These are phyloP conservation scores for Cladorrhinum samala DNA, from an alignment of 495 filamentous ascomycete species.

Conservation along the genomic window DNA sequence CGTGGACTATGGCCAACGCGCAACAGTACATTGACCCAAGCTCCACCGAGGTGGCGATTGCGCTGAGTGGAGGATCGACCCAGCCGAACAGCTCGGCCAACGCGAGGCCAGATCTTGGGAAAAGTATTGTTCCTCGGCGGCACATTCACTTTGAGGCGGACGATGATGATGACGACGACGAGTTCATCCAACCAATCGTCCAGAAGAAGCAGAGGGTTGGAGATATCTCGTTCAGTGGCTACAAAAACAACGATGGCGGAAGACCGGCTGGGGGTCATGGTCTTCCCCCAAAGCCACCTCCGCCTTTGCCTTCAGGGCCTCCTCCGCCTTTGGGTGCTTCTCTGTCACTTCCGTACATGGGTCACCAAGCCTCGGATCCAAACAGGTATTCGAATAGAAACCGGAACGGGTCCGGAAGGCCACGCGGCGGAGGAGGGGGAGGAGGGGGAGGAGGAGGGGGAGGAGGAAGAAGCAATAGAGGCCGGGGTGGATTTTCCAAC, in stretches of 20 bases:
- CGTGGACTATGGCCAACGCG: slow-evolving; percentile 31
- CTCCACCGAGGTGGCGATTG: slow-evolving; percentile 26
- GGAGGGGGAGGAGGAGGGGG: background rate
- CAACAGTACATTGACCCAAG: slow-evolving; percentile 33
- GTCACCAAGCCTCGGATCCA: background rate
- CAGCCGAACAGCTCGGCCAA: background rate
- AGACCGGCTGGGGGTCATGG: background rate
- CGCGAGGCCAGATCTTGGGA: slow-evolving; percentile 29
- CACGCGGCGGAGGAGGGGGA: background rate
- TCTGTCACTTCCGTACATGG: background rate
- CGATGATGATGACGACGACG: slow-evolving; percentile 38
- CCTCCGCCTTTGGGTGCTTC: background rate
- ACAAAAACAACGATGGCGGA: background rate
- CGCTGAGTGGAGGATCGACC: slow-evolving; percentile 7
- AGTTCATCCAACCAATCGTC: slow-evolving; percentile 33
- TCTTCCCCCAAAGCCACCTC: background rate
- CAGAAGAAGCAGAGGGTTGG: slow-evolving; percentile 16
- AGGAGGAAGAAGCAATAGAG: background rate
- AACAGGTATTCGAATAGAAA: background rate
- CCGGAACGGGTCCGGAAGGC: background rate
- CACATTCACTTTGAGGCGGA: slow-evolving; percentile 37
- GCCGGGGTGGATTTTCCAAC: background rate
- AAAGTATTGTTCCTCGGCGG: slow-evolving; percentile 29
- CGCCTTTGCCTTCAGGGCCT: background rate
- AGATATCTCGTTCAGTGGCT: slow-evolving; percentile 28